Evolutionary conservation across 1,284 basidiomycete genomes (phyloP).

Genomic region (Caloboletus firmus): DNA sequence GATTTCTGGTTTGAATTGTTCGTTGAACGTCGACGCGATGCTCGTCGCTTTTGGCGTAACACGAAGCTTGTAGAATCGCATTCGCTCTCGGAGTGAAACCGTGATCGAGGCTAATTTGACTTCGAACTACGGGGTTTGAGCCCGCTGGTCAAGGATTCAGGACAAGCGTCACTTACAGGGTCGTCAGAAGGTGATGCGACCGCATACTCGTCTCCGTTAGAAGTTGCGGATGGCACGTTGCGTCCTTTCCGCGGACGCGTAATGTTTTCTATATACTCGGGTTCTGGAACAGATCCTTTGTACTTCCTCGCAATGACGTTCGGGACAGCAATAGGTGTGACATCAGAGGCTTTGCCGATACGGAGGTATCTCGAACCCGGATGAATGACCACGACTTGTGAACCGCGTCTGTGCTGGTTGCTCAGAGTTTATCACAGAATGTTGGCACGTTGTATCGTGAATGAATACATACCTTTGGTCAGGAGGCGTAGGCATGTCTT

Average conservation of each 20-base stretch:
- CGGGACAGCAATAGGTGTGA: slow-evolving; percentile 71
- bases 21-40: slow-evolving; percentile 76
- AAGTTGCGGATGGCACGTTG: slow-evolving; percentile 17
- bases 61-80: slow-evolving; percentile 86
- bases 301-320: slow-evolving; percentile 76
- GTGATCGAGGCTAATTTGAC: slow-evolving; percentile 71
- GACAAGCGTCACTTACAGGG: slow-evolving; percentile 46
- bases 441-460: slow-evolving; percentile 1
- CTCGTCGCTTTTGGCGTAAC: slow-evolving; percentile 73
- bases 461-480: slow-evolving; percentile 44
- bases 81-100: slow-evolving; percentile 75
- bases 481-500: slow-evolving; percentile 39
- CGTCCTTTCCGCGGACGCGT: slow-evolving; percentile 48
- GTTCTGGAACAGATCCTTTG: slow-evolving; percentile 43
- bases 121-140: slow-evolving; percentile 53
- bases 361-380: slow-evolving; percentile 87
- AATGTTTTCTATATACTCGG: slow-evolving; percentile 50
- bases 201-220: slow-evolving; percentile 47
- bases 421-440: slow-evolving; percentile 22
- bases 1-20: slow-evolving; percentile 74
- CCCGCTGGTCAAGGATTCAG: background rate
- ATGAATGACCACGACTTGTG: slow-evolving; percentile 87
- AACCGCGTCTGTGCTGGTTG: slow-evolving; percentile 57
- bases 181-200: slow-evolving; percentile 52
- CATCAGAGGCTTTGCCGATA: slow-evolving; percentile 89